Conservation (phyloP, 805 yeast species). For the Lipomyces kockii region DNA sequence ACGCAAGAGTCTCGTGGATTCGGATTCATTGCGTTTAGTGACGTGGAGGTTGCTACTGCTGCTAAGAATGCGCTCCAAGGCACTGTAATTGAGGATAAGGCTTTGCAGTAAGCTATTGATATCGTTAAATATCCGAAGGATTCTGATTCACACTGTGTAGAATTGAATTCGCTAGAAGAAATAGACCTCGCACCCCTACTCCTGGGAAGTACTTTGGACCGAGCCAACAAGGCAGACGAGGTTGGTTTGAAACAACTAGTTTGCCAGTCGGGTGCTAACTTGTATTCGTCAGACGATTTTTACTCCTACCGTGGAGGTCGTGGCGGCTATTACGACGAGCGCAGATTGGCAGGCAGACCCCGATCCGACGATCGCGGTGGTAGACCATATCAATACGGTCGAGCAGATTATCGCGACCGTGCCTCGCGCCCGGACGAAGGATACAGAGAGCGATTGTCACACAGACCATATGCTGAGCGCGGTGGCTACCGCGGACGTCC, state of each 20-base stretch:
- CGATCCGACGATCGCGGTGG: slow-evolving; percentile 21
- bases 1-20: slow-evolving; percentile 55
- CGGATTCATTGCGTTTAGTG: slow-evolving; percentile 55
- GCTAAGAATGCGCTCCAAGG: slow-evolving; percentile 55
- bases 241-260: neutral
- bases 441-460: slow-evolving; percentile 23
- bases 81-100: slow-evolving; percentile 48
- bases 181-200: slow-evolving; percentile 47
- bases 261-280: neutral
- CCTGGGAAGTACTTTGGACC: slow-evolving; percentile 47
- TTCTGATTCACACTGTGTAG: slow-evolving; percentile 29
- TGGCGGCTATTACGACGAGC: slow-evolving; percentile 24
- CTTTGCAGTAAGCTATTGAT: slow-evolving; percentile 41
- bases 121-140: neutral
- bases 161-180: slow-evolving; percentile 54
- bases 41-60: slow-evolving; percentile 52
- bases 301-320: slow-evolving; percentile 23
- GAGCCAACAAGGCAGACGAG: slow-evolving; percentile 23
- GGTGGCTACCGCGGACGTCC: slow-evolving; percentile 16
- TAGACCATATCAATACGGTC: slow-evolving; percentile 24
- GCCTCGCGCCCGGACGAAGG: slow-evolving; percentile 10
- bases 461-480: slow-evolving; percentile 11
- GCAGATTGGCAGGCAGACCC: slow-evolving; percentile 9
- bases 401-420: slow-evolving; percentile 15
- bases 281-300: neutral